Conservation (phyloP, 1,284 basidiomycete species). For the Tylopilus orsonianus region DNA sequence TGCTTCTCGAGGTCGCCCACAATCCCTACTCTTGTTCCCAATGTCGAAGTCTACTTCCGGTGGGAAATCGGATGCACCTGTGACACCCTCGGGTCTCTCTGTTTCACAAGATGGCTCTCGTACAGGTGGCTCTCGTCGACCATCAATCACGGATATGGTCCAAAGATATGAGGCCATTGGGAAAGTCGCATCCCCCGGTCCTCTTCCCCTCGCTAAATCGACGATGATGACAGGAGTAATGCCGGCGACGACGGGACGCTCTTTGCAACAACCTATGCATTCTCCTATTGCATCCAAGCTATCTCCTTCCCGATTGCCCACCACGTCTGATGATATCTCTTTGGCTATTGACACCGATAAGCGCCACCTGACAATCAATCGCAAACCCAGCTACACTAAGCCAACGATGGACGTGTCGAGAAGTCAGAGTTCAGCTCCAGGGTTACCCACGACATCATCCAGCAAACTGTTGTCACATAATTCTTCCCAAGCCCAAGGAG, state of each 20-base stretch:
- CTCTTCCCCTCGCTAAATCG: constrained; percentile 39
- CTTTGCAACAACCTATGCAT: constrained; percentile 20
- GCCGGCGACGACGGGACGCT: constrained; percentile 23
- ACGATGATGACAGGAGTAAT: constrained; percentile 15
- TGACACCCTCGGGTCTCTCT: constrained; percentile 38
- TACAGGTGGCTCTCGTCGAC: constrained; percentile 45
- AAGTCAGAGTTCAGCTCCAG: constrained; percentile 19
- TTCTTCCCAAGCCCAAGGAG: constrained; percentile 16
- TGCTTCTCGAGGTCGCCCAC: constrained; percentile 55
- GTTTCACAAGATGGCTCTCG: constrained; percentile 46
- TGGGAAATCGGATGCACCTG: constrained; percentile 33
- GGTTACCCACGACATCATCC: constrained; percentile 24
- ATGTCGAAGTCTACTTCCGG: constrained; percentile 44
- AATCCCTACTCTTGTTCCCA: constrained; percentile 73
- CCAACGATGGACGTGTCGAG: constrained; percentile 17
- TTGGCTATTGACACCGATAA: constrained; percentile 22
- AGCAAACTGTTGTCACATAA: constrained; percentile 21
- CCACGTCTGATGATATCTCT: constrained; percentile 11
- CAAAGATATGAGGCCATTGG: constrained; percentile 70
- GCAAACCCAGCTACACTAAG: constrained; percentile 15
- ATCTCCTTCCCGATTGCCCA: constrained; percentile 23
- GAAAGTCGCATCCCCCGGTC: constrained; percentile 29
- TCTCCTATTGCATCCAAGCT: constrained; percentile 29
- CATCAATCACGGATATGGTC: constrained; percentile 82
- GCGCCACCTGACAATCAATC: constrained; percentile 14